phyloP scores from a whole-genome alignment of 352 stramenopile species.

The Pythium coloratum region DNA sequence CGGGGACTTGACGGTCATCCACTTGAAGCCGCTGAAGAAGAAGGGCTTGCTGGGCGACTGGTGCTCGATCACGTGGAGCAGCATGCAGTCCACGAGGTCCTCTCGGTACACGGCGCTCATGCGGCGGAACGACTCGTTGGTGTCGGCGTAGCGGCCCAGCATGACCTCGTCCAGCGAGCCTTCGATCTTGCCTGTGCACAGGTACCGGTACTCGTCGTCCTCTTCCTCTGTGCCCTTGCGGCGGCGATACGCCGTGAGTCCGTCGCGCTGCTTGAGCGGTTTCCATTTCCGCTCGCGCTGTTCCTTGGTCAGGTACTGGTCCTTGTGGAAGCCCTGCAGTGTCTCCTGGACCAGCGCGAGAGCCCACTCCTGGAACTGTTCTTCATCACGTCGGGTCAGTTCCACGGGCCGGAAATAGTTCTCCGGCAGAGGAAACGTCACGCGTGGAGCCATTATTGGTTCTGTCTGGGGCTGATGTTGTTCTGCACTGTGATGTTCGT shows the following conservation, averaged over 20 bases:
- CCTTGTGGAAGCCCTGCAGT: conserved; percentile 65
- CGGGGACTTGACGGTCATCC: conserved; percentile 72
- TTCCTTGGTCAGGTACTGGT: conserved; percentile 66
- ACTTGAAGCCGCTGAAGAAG: conserved; percentile 81
- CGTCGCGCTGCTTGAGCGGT: conserved; percentile 57
- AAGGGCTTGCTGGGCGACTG: conserved; percentile 52
- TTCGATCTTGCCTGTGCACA: conserved; percentile 62
- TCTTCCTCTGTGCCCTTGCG: conserved; percentile 43
- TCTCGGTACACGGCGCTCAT: conserved; percentile 75
- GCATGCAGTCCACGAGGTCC: conserved; percentile 74
- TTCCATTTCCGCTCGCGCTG: conserved; percentile 70
- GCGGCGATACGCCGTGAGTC: conserved; percentile 60
- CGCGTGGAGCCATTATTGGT: conserved; percentile 24
- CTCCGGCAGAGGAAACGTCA: conserved; percentile 52
- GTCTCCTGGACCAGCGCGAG: conserved; percentile 62
- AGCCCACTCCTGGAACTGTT: conserved; percentile 66
- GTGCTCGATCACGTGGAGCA: conserved; percentile 62
- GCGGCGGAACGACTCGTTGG: conserved; percentile 62
- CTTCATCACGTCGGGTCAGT: conserved; percentile 44
- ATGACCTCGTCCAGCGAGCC: conserved; percentile 77
- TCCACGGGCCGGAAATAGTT: conserved; percentile 63
- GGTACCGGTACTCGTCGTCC: conserved; percentile 58
- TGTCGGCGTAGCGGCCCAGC: conserved; percentile 74
- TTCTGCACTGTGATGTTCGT: neutral
- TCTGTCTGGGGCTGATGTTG: neutral